These are phyloP conservation scores for Xylariaceae sp. DNA, from an alignment of 2,329 filamentous ascomycete genomes.

Conservation along the genomic window DNA sequence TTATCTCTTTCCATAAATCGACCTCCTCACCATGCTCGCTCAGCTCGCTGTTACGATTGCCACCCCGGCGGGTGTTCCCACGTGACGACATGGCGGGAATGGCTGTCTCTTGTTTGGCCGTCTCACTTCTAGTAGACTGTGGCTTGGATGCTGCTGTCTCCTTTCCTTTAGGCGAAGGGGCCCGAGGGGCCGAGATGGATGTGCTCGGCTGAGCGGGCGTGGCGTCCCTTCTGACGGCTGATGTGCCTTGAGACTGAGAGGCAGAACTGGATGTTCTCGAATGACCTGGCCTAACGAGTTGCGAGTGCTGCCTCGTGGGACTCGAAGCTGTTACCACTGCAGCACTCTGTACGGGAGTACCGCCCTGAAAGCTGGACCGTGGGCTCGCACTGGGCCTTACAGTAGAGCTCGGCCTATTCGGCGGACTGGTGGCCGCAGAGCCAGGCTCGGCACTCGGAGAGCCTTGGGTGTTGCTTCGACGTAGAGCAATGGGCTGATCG, in stretches of 20 bases:
- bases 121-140: neutral
- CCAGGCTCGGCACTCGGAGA: constrained; percentile 2
- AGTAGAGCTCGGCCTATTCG: constrained; percentile 3
- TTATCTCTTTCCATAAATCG: constrained; percentile 37
- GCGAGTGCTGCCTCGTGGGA: too few species aligned
- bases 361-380: neutral
- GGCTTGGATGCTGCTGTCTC: too few species aligned
- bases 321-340: too few species aligned
- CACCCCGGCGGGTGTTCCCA: constrained; percentile 29
- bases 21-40: constrained; percentile 41
- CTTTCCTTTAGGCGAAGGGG: too few species aligned
- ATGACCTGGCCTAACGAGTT: too few species aligned
- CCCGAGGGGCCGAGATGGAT: too few species aligned
- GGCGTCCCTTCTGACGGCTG: too few species aligned
- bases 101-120: neutral
- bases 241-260: too few species aligned
- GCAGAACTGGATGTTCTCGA: too few species aligned
- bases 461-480: constrained; percentile 4
- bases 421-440: neutral
- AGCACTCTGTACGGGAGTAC: neutral
- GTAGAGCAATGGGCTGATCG: constrained; percentile 10
- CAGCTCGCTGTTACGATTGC: constrained; percentile 36
- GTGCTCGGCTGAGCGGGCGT: too few species aligned
- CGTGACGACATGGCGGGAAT: constrained; percentile 26
- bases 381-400: neutral